These are phyloP conservation scores for Euphorbia schlechtendalii DNA, from an alignment of 441 rosid genomes.

Conservation along the genomic window DNA sequence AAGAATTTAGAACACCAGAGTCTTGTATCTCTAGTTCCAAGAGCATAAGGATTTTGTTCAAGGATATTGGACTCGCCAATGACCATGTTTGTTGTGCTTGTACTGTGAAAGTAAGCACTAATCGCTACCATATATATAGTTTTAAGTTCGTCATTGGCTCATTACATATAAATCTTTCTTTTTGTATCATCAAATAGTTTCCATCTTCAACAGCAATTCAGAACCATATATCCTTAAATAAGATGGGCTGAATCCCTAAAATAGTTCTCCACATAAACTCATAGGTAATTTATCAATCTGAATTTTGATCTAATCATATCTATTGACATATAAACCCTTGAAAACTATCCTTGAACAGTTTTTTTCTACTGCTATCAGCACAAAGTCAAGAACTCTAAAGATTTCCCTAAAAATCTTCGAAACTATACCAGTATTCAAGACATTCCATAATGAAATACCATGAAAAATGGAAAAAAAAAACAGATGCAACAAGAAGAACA, in stretches of 20 bases:
- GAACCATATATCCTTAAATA: background rate
- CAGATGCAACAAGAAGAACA: background rate
- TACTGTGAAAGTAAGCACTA: no score
- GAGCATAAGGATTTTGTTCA: no score
- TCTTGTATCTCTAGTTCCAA: no score
- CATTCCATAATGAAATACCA: background rate
- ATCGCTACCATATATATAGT: no score
- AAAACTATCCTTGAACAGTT: conserved; percentile 1
- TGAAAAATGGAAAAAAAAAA: background rate
- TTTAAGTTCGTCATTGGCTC: no score
- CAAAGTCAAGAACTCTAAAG: background rate
- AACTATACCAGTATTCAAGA: background rate
- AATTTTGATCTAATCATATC: background rate
- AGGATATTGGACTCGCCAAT: no score
- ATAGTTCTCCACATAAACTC: background rate
- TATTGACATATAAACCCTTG: background rate
- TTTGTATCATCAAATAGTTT: no score
- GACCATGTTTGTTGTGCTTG: no score
- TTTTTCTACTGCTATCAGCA: background rate
- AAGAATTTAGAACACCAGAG: no score
- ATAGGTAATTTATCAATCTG: no score
- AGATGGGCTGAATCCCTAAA: background rate
- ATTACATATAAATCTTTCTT: no score
- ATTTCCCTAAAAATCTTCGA: background rate
- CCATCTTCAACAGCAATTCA: no score